Evolutionary conservation across 75 land plant genomes (phyloP).

Genomic region (Pinus albicaulis): DNA sequence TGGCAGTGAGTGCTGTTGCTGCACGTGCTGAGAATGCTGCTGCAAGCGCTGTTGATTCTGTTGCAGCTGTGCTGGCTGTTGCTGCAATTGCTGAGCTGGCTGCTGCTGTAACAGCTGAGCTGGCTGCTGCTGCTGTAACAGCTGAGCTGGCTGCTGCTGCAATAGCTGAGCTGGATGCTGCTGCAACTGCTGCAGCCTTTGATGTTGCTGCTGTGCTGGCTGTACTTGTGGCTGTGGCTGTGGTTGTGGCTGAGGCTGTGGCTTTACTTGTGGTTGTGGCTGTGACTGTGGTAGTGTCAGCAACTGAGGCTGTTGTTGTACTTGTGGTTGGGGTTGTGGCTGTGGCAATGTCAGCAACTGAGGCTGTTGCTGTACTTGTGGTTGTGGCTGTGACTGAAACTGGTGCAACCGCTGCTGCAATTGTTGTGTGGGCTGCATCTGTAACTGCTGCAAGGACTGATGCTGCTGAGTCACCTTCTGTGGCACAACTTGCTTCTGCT

Average conservation of each 20-base stretch:
- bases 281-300: slow-evolving; percentile 29
- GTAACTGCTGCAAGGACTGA: slow-evolving; percentile 11
- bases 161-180: slow-evolving; percentile 23
- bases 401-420: background rate
- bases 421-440: slow-evolving; percentile 1
- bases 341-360: slow-evolving; percentile 28
- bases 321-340: slow-evolving; percentile 24
- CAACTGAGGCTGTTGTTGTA: slow-evolving; percentile 29
- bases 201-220: slow-evolving; percentile 15
- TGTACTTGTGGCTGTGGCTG: slow-evolving; percentile 38
- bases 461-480: slow-evolving; percentile 11
- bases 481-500: background rate
- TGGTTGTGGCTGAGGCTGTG: slow-evolving; percentile 5
- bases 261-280: slow-evolving; percentile 11
- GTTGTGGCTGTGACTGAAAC: slow-evolving; percentile 13
- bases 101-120: slow-evolving; percentile 31
- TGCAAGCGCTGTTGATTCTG: slow-evolving; percentile 21
- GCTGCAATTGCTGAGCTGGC: slow-evolving; percentile 20
- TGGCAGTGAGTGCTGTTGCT: slow-evolving; percentile 42
- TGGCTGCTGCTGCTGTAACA: slow-evolving; percentile 31
- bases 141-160: slow-evolving; percentile 26
- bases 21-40: slow-evolving; percentile 25
- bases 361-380: slow-evolving; percentile 26
- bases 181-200: slow-evolving; percentile 23
- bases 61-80: slow-evolving; percentile 36